Evolutionary conservation across 164 flowering plant species (phyloP).

Genomic region (Magnolia changhungtana): DNA sequence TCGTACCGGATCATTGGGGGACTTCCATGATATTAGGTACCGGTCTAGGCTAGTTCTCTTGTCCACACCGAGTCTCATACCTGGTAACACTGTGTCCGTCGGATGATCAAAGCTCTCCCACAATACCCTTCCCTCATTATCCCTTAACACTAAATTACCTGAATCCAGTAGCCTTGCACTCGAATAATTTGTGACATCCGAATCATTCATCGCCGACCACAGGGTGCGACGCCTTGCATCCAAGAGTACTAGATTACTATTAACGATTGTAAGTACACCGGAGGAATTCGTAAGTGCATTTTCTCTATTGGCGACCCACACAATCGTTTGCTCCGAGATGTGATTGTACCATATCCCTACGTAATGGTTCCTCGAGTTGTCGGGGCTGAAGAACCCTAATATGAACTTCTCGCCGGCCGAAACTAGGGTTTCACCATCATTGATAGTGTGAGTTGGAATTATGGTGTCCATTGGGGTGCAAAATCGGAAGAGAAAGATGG

Average conservation of each 20-base stretch:
- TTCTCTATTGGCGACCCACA: constrained; percentile 11
- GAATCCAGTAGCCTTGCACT: neutral
- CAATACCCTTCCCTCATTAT: neutral
- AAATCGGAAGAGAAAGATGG: neutral
- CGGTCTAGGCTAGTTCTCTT: neutral
- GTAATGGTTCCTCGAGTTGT: neutral
- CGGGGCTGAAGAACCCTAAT: neutral
- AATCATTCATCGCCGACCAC: neutral
- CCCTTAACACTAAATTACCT: neutral
- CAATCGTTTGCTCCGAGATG: neutral
- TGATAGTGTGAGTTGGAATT: neutral
- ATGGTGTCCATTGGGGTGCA: neutral
- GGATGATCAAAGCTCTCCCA: constrained; percentile 11
- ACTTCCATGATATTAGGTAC: constrained; percentile 19
- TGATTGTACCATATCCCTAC: constrained; percentile 1
- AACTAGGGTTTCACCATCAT: neutral
- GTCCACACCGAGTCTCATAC: constrained; percentile 22
- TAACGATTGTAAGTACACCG: neutral
- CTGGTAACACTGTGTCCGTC: neutral
- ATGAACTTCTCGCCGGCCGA: neutral
- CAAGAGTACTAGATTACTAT: neutral
- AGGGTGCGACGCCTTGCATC: neutral
- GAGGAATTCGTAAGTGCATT: neutral
- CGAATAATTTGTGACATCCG: neutral
- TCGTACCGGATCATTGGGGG: neutral